Conservation (phyloP, 2,329 filamentous ascomycete species). For the Hypoxylon sp. region DNA sequence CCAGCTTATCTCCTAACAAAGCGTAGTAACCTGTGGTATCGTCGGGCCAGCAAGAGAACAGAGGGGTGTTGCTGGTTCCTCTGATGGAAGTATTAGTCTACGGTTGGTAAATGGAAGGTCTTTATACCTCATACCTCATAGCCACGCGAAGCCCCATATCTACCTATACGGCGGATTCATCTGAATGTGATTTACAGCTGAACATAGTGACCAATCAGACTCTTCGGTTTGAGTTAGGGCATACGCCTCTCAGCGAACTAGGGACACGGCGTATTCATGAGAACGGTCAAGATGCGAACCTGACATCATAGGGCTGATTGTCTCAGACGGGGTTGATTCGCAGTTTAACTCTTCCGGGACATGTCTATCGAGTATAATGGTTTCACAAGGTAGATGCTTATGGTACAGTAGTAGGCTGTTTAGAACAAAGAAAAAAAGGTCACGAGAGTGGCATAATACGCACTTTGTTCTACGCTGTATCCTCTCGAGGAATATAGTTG, state of each 20-base stretch:
- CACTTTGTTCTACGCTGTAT: too few species aligned
- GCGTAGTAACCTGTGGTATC: conserved; percentile 12
- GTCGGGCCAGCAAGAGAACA: conserved; percentile 16
- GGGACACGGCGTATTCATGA: conserved; percentile 23
- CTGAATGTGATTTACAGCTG: conserved; percentile 4
- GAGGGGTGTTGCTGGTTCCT: conserved; percentile 28
- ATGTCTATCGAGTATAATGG: not conserved
- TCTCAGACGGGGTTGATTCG: not conserved
- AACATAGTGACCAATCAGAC: conserved; percentile 10
- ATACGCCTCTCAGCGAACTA: conserved; percentile 1
- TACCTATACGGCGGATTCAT: conserved; percentile 9
- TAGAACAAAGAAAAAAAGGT: too few species aligned
- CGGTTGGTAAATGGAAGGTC: too few species aligned
- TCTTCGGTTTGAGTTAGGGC: not conserved
- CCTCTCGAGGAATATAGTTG: too few species aligned
- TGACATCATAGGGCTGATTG: not conserved
- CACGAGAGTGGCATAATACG: too few species aligned
- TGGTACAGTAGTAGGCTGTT: too few species aligned
- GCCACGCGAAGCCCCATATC: too few species aligned
- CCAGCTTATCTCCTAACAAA: conserved; percentile 3
- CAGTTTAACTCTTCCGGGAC: not conserved
- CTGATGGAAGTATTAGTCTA: too few species aligned
- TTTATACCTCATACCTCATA: too few species aligned
- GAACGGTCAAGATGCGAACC: conserved; percentile 2
- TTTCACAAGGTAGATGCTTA: too few species aligned